Evolutionary conservation across 768 basidiomycete genomes (phyloP).

Genomic region (Boletus vinaceobasis): DNA sequence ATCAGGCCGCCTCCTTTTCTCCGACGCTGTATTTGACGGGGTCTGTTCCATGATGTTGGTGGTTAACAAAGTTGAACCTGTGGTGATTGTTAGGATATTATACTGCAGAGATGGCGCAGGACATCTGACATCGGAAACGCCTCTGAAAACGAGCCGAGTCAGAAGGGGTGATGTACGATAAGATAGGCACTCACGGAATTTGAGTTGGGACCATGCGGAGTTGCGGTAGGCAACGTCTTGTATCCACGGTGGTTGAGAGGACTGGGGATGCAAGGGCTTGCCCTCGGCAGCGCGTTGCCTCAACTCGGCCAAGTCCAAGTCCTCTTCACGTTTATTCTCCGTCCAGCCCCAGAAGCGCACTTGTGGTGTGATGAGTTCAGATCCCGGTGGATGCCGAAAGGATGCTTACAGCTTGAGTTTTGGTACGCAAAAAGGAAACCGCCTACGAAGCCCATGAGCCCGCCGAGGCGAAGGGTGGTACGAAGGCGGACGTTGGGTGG

Average conservation of each 20-base stretch:
- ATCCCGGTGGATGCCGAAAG: conserved; percentile 6
- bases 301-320: conserved; percentile 74
- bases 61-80: conserved; percentile 96
- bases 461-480: conserved; percentile 51
- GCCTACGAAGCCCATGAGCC: conserved; percentile 79
- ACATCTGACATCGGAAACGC: conserved; percentile 70
- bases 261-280: conserved; percentile 83
- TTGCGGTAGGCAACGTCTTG: conserved; percentile 85
- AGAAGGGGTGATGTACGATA: conserved; percentile 4
- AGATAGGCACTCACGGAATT: conserved; percentile 63
- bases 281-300: conserved; percentile 71
- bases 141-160: conserved; percentile 38
- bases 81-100: conserved; percentile 6
- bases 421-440: conserved; percentile 95
- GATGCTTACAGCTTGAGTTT: conserved; percentile 70
- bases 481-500: conserved; percentile 36
- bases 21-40: conserved; percentile 69
- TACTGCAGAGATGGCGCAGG: neutral
- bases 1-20: conserved; percentile 25
- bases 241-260: conserved; percentile 78
- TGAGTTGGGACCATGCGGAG: conserved; percentile 90
- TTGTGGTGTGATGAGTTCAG: conserved; percentile 30
- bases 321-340: conserved; percentile 82
- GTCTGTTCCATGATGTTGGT: conserved; percentile 82
- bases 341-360: conserved; percentile 96